Percentiles rank a stretch among this genome's conserved stretches.
Conservation (phyloP, 2,329 filamentous ascomycete genomes). For the Aspergillus transmontanensis region DNA sequence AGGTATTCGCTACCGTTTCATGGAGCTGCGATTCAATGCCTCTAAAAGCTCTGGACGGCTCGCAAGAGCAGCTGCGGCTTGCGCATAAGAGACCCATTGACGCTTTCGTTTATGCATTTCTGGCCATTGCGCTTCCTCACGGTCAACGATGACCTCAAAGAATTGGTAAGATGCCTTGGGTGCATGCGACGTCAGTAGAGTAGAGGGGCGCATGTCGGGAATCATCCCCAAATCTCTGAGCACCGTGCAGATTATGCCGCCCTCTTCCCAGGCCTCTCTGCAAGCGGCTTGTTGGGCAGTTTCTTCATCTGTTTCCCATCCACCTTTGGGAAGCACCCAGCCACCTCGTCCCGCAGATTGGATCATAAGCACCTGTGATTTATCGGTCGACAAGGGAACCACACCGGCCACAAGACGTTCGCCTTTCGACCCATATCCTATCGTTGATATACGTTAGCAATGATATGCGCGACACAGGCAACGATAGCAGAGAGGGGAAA, state of each 20-base stretch:
- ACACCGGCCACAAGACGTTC: conserved; percentile 94
- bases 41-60: conserved; percentile 84
- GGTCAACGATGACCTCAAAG: conserved; percentile 81
- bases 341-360: conserved; percentile 87
- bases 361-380: conserved; percentile 85
- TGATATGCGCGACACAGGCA: conserved; percentile 4
- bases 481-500: not conserved
- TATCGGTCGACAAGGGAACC: conserved; percentile 84
- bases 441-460: conserved; percentile 22
- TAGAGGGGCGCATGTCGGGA: conserved; percentile 69
- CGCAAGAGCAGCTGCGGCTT: conserved; percentile 77
- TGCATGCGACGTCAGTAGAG: conserved; percentile 57
- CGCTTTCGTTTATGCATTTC: conserved; percentile 90
- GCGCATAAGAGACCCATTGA: conserved; percentile 82
- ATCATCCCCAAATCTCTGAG: conserved; percentile 86
- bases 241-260: conserved; percentile 83
- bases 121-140: conserved; percentile 86
- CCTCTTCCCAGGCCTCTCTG: conserved; percentile 97
- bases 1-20: conserved; percentile 52
- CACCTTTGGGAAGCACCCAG: conserved; percentile 97
- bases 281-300: conserved; percentile 80
- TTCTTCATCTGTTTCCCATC: conserved; percentile 93
- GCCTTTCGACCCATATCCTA: conserved; percentile 89
- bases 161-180: conserved; percentile 67
- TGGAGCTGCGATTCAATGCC: conserved; percentile 78